Base-by-base conservation (phyloP, 2,329 filamentous ascomycete species). In the Chaetoscypha palmicola region DNA sequence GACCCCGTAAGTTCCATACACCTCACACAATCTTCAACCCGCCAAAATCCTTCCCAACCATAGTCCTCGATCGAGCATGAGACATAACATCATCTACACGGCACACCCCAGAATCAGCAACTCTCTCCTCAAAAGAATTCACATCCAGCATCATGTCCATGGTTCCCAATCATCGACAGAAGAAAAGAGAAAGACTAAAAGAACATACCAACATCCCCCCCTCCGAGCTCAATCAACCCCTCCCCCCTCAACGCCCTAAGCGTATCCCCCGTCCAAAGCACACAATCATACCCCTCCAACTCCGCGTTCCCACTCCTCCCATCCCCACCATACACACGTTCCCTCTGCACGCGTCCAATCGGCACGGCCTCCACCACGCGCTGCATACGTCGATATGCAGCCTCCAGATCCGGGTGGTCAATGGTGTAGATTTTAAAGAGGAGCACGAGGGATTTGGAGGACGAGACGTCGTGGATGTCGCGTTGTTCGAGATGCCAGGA, bases 211-310 rank as follows among this genome's bases (percentile, higher is more conserved):
- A 48, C 47, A 42, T 16, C 14, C 5, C 37, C 26, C 1, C 48
- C 49, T 11, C 28, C 24, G 2, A 54, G 31, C 19, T 49, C 49
- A 3, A 55, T 40, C 12, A 55, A 14, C 0, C 52, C 52, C 11
- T 44, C 49, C 4, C 36, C 39, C 1, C 35, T 36, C 14, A 58
- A 35, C 2, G 52, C 52, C 2, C 22, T 33, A 22, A 58, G 19
- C 2, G 53, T 53, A 38, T 58, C 55, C 3, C 41, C 40, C 0
- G 49, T 53, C 55, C 55, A 58, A 7, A 58, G 50, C 2, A 58
- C 39, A 40, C 55, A 58, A 26, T 56, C 52, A 22, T 58, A 58
- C 11, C 50, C 53, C 7, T 49, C 53, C 14, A 58, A 37, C 3
- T 26, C 46, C 1, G 42, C 40, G 17, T 58, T 58, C 8, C 55